These are phyloP conservation scores for Claviceps purpurea DNA, from an alignment of 2,329 filamentous ascomycete genomes.

Conservation along the genomic window DNA sequence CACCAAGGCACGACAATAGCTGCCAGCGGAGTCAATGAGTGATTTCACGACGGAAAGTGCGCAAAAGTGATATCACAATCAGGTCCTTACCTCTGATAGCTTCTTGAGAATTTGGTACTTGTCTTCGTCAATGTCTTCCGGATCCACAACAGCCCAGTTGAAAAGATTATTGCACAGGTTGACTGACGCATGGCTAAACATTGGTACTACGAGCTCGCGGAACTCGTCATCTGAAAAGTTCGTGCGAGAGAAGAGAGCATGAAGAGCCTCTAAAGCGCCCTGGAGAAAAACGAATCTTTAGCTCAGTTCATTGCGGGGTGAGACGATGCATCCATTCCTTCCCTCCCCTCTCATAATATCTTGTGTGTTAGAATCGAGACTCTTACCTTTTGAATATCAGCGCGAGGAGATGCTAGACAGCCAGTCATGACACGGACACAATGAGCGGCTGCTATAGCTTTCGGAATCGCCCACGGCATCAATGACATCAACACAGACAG, in stretches of 20 bases:
- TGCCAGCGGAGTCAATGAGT: slow-evolving; percentile 20
- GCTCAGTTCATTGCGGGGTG: neutral
- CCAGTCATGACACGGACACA: slow-evolving; percentile 59
- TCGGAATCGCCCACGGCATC: slow-evolving; percentile 78
- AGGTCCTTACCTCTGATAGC: slow-evolving; percentile 61
- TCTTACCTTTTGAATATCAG: slow-evolving; percentile 57
- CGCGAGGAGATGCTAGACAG: slow-evolving; percentile 55
- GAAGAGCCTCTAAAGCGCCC: slow-evolving; percentile 72
- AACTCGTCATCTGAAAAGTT: slow-evolving; percentile 71
- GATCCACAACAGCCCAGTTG: slow-evolving; percentile 66
- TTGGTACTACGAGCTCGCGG: slow-evolving; percentile 59
- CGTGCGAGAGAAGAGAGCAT: slow-evolving; percentile 63
- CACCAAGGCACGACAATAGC: slow-evolving; percentile 75
- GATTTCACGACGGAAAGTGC: neutral
- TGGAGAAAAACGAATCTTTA: slow-evolving; percentile 21
- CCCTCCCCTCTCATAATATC: too few species aligned
- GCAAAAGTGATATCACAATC: neutral
- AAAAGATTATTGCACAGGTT: slow-evolving; percentile 60
- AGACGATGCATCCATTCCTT: neutral
- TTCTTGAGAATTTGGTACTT: slow-evolving; percentile 91
- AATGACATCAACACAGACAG: slow-evolving; percentile 66
- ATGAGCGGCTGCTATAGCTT: slow-evolving; percentile 58
- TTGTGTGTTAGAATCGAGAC: too few species aligned
- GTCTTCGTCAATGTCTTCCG: slow-evolving; percentile 75
- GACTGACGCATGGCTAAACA: slow-evolving; percentile 62